Evolutionary conservation across 495 filamentous ascomycete species (phyloP), one percentile per base, ranked within the genome.

Genomic region (Talaromyces adpressus): DNA sequence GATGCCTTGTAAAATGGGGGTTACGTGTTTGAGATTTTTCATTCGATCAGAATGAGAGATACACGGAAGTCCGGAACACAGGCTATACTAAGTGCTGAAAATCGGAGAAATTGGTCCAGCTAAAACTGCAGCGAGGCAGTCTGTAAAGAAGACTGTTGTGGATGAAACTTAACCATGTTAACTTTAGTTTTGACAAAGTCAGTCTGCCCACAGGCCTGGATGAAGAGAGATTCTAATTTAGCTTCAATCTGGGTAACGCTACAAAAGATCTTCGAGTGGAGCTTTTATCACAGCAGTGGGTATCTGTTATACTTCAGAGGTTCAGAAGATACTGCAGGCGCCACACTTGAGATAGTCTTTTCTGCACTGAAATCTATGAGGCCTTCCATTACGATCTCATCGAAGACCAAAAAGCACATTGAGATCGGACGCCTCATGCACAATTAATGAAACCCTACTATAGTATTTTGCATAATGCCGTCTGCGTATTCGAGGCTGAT

Each of bases 341-440:
- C 45, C 45, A 49, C 45, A 49, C 45, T 49, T 49, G 16, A 20
- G 45, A 20, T 9, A 20, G 45, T 7, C 45, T 20, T 49, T 56
- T 22, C 52, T 56, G 52, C 52, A 56, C 6, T 27, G 51, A 12
- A 29, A 25, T 56, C 52, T 49, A 8, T 12, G n/a, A 20, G 45
- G 45, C 11, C 45, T 49, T 49, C n/a, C 52, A 27, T 29, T 5
- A 9, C 52, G 52, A 29, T 56, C 27, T 27, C 16, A 29, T 14
- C 27, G 22, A 56, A 56, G 9, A n/a, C 27, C 52, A 20, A 29
- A 56, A n/a, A 56, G 12, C 22, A 29, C 52, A 16, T 29, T 29
- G 22, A 25, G 52, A 56, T 56, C 52, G 20, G 12, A 56, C 52
- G 52, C 52, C 20, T 56, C 52, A 25, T 56, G 52, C 52, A 56